phyloP scores from a whole-genome alignment of 2,329 filamentous ascomycete genomes.

The Fusarium neocosmosporiellum region DNA sequence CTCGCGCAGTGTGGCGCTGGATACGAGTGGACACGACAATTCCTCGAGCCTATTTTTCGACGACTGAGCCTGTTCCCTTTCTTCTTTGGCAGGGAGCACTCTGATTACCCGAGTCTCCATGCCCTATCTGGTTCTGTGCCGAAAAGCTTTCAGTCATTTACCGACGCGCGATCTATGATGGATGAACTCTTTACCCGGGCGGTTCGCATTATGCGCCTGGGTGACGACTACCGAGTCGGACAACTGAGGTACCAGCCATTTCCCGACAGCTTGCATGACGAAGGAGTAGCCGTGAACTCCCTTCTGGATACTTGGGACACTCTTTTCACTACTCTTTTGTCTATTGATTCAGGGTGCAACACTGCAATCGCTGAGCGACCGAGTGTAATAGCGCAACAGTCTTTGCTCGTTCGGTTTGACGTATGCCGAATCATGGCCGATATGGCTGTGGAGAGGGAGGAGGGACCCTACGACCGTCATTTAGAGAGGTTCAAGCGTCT shows the following conservation, averaged over 20 bases:
- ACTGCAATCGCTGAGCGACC: not conserved
- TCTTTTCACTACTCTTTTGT: not conserved
- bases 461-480: not conserved
- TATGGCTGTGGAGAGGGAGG: not conserved
- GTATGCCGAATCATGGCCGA: not conserved
- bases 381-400: not conserved
- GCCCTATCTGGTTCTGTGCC: not conserved
- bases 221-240: not conserved
- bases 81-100: not conserved
- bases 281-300: not conserved
- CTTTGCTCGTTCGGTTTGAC: not conserved
- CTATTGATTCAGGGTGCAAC: not conserved
- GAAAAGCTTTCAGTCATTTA: not conserved
- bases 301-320: not conserved
- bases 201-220: not conserved
- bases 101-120: not conserved
- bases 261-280: not conserved
- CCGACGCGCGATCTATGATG: not conserved
- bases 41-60: not conserved
- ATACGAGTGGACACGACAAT: slow-evolving; percentile 1
- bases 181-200: not conserved
- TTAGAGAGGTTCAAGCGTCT: not conserved
- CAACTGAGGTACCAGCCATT: not conserved
- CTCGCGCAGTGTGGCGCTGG: not conserved
- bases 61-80: not conserved